Evolutionary conservation across 305 asterid genomes (phyloP).

Genomic region (Fraxinus ornus): DNA sequence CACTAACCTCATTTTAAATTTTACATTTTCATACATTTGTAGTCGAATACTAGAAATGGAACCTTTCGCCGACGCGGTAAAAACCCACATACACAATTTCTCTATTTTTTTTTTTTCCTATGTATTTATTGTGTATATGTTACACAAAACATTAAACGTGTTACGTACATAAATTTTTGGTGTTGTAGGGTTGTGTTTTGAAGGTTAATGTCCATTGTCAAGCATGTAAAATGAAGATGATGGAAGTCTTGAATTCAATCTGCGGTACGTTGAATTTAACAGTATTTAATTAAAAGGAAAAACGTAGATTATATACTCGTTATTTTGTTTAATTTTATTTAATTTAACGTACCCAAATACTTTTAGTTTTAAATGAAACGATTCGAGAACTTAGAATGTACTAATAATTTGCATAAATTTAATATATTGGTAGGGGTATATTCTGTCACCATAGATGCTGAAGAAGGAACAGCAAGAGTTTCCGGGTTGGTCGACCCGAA

Average conservation of each 20-base stretch:
- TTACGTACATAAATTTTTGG: neutral
- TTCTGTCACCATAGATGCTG: slow-evolving; percentile 40
- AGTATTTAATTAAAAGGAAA: neutral
- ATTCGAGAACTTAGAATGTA: neutral
- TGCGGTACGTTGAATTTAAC: slow-evolving; percentile 22
- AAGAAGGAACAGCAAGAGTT: slow-evolving; percentile 34
- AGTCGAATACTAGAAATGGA: slow-evolving; percentile 6
- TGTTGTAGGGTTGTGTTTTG: slow-evolving; percentile 45
- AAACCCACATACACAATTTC: neutral
- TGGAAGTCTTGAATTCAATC: slow-evolving; percentile 44
- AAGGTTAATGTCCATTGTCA: slow-evolving; percentile 46
- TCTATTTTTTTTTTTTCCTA: neutral
- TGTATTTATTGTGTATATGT: neutral
- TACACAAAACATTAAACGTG: neutral
- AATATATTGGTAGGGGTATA: slow-evolving; percentile 33
- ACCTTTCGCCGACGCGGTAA: slow-evolving; percentile 33
- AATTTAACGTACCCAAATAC: neutral
- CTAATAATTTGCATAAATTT: neutral
- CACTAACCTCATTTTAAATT: neutral
- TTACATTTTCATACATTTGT: no score
- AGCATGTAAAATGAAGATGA: slow-evolving; percentile 49
- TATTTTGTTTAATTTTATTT: neutral
- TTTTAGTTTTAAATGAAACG: neutral
- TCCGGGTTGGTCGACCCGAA: slow-evolving; percentile 55
- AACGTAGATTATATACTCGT: neutral